Conservation (phyloP, 2,329 filamentous ascomycete genomes). For the Colletotrichum kahawae region DNA sequence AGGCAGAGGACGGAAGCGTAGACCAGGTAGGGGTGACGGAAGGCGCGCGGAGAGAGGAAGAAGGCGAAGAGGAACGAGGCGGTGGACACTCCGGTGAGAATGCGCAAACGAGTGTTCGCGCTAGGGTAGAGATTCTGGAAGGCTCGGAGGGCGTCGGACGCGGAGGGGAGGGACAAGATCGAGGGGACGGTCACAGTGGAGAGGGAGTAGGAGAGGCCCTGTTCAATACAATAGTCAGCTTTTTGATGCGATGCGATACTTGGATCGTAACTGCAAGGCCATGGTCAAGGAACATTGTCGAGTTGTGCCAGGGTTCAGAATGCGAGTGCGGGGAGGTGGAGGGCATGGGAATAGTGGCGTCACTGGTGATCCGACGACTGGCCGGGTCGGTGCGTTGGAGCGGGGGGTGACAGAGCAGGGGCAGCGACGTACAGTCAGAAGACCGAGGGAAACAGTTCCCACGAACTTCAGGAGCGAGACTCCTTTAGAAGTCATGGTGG, state of each 20-base stretch:
- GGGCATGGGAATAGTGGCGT: conserved; percentile 15
- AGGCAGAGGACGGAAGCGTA: conserved; percentile 78
- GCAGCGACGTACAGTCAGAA: conserved; percentile 75
- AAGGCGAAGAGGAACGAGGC: conserved; percentile 80
- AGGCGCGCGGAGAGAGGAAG: conserved; percentile 72
- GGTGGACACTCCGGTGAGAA: conserved; percentile 72
- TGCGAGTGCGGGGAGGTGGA: conserved; percentile 12
- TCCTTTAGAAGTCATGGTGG: conserved; percentile 68
- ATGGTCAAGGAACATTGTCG: not conserved
- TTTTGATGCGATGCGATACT: not conserved
- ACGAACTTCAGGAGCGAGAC: conserved; percentile 89
- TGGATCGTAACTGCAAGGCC: not conserved
- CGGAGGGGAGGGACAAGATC: conserved; percentile 80
- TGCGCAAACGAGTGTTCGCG: conserved; percentile 68
- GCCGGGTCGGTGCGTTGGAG: not conserved
- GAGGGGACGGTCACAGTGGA: conserved; percentile 79
- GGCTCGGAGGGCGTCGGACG: conserved; percentile 71
- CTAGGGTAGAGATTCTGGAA: conserved; percentile 70
- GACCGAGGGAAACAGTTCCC: conserved; percentile 85
- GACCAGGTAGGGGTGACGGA: conserved; percentile 86
- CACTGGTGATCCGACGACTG: conserved; percentile 2
- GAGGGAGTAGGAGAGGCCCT: conserved; percentile 91
- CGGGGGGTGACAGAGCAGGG: not conserved
- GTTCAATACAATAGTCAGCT: conserved; percentile 1
- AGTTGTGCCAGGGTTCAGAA: not conserved